Evolutionary conservation across 345 rosid species (phyloP).

Genomic region (Citrus medica): DNA sequence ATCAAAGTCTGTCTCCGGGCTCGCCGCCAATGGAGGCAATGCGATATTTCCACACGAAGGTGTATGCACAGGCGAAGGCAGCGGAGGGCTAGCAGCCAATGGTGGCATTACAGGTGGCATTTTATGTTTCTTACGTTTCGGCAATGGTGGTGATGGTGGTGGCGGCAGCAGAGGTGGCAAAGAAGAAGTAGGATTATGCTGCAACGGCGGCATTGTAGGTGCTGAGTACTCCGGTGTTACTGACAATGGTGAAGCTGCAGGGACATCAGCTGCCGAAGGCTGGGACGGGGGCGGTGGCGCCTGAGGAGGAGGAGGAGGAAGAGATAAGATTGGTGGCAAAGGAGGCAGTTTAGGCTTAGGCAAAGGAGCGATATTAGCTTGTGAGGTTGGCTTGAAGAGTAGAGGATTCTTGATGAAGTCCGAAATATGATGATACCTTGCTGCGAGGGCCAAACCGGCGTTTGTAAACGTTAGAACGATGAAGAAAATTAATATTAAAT

Average conservation of each 20-base stretch:
- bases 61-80: background rate
- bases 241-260: background rate
- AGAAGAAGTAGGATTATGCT: background rate
- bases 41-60: background rate
- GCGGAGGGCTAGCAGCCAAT: background rate
- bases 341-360: background rate
- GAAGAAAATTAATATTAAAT: background rate
- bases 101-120: background rate
- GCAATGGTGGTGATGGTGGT: background rate
- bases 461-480: background rate
- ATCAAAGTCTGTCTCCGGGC: background rate
- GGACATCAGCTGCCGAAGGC: background rate
- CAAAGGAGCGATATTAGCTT: background rate
- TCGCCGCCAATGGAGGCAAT: background rate
- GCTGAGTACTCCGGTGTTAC: background rate
- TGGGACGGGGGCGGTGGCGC: background rate
- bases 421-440: background rate
- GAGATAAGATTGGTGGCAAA: too few species aligned
- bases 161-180: background rate
- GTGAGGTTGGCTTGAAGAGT: background rate
- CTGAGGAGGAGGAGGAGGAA: too few species aligned
- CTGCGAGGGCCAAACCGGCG: background rate
- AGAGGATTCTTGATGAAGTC: background rate
- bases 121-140: background rate
- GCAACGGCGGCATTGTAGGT: background rate